Percentiles rank a stretch among this genome's conserved stretches.
Evolutionary conservation across 106 monocot species (phyloP).

Genomic region (Cymbidium sinense): DNA sequence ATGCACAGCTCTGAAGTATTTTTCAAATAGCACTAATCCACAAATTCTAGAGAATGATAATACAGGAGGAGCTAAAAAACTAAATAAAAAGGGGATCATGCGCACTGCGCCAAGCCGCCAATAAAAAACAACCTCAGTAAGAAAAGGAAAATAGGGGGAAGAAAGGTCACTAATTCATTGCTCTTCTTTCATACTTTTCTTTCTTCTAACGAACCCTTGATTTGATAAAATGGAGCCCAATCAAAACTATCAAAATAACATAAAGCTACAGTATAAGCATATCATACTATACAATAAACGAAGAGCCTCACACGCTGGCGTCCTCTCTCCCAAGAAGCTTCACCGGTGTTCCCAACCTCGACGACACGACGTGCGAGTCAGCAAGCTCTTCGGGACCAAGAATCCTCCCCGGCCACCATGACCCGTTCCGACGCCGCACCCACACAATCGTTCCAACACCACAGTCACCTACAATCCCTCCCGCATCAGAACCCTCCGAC

Average conservation of each 20-base stretch:
- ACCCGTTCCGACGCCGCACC: conserved; percentile 83
- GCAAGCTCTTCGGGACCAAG: conserved; percentile 76
- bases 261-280: conserved; percentile 4
- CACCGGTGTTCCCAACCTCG: conserved; percentile 80
- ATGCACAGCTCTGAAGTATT: neutral
- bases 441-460: conserved; percentile 70
- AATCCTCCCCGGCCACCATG: conserved; percentile 93
- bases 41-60: neutral
- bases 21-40: neutral
- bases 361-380: conserved; percentile 82
- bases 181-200: neutral
- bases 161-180: neutral
- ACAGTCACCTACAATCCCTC: conserved; percentile 23
- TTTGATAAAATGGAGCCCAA: neutral
- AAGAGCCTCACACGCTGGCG: conserved; percentile 79
- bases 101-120: neutral
- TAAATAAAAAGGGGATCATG: neutral
- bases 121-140: neutral
- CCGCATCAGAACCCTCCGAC: neutral
- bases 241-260: neutral
- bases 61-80: neutral
- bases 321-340: conserved; percentile 88
- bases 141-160: neutral
- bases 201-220: neutral
- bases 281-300: neutral